Base-by-base conservation (phyloP, 2,329 filamentous ascomycete genomes). In the Colletotrichum liriopes region DNA sequence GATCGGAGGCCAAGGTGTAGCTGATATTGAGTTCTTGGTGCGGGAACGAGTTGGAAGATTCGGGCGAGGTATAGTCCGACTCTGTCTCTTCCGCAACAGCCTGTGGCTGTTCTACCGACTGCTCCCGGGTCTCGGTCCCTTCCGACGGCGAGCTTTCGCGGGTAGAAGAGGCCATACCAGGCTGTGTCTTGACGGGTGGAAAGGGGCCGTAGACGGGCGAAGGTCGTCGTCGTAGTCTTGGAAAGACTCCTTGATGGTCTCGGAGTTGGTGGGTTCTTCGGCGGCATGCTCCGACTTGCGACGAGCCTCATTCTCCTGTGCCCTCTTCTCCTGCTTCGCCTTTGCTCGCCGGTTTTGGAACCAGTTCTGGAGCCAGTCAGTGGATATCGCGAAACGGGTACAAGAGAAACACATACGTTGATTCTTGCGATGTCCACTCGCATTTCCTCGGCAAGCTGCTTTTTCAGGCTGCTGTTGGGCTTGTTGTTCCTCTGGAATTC, bases 331-430 rank as follows among this genome's bases (percentile, higher is more conserved):
- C 78, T 91, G 90, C 86, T 91, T 91, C 74, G 89, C 89, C 80
- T 90, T 89, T 65, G 90, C 90, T 63, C 90, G 86, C 71, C 90
- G 84, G 78, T 92, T 92, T 76, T 92, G 90, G 77, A 92, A 92
- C 90, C 90, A 92, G 78, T 92, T 92, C 90, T 92, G 64, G 12
- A 29, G 41, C 23, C 23, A 43, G 79, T 85, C 77, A 84, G 82
- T 71, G 23, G 23, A 26, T 62, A 47, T 16, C 14, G 20, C 14
- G 9, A 41, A 35, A 54, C 20, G 8, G n/a, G 29, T 61, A 56
- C 73, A 76, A 43, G 78, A 73, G 60, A 52, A 39, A 29, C 29
- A 47, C 52, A 51, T 81, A 92, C 90, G 77, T 92, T 92, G 74
- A 92, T 91, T 74, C 90, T 85, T 23, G 90, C 86, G 74, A 90